Evolutionary conservation across 2,329 filamentous ascomycete genomes (phyloP), one percentile per base, ranked within the genome.

Genomic region (Curvularia sp.): DNA sequence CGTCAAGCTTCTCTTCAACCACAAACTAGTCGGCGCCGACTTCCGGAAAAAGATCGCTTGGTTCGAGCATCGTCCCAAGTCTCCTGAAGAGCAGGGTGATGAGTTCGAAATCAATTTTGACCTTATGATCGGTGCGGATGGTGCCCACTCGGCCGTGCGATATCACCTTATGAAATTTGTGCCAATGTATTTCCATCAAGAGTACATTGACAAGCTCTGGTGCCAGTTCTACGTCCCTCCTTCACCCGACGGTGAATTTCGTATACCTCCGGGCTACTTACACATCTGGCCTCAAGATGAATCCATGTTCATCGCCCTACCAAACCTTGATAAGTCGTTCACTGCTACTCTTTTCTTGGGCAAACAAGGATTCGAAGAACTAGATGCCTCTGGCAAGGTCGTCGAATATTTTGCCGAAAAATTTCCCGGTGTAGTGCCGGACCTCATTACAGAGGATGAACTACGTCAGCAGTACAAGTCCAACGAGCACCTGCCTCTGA

Each of bases 301-400:
- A 42, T 94, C 95, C 71, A 98, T 99, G 96, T 99, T 99, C 79
- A 99, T 99, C 72, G 96, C 95, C 18, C 93, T 99, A 43, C 94
- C 95, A 0, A 84, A 83, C n/a, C 76, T 92, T 77, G 93, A 98
- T 74, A 93, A 92, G 56, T 91, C 92, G 2, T 99, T 99, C 75
- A 97, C 93, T 0, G 96, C 93, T 77, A 99, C 96, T 0, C 84
- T 99, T 3, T 99, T 99, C 76, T 85, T 96, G 39, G 91, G 93
- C 0, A 86, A 88, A 38, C 77, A 82, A 2, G 84, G 91, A 55
- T 96, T 92, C 73, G 79, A 83, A 3, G 76, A 82, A 1, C 85
- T 99, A 1, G 89, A 93, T 69, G 82, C 80, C 15, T 84, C 88
- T 0, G 79, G 84, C 0, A 78, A 80, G 6, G 75, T 96, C 20